Conservation (phyloP, 2,329 filamentous ascomycete species). For the Stemphylium lycopersici region DNA sequence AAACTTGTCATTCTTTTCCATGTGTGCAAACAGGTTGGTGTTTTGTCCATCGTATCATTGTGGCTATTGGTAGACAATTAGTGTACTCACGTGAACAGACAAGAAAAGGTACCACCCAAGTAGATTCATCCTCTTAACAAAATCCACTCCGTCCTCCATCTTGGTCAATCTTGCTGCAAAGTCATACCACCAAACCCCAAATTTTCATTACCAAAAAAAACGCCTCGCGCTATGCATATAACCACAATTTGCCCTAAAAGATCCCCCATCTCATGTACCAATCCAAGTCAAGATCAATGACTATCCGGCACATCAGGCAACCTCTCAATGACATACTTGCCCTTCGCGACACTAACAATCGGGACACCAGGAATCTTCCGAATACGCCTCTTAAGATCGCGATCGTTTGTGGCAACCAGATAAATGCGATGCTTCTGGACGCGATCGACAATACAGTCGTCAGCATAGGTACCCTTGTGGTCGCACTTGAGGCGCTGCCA, state of each 20-base stretch:
- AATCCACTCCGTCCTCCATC: no score
- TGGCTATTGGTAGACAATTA: no score
- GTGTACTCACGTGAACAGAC: no score
- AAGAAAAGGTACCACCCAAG: no score
- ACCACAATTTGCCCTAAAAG: background rate
- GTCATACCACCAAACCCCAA: background rate
- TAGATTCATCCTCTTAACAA: no score
- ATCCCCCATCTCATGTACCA: background rate
- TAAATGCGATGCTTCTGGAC: conserved; percentile 57
- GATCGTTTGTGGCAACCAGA: conserved; percentile 59
- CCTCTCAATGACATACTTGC: conserved; percentile 94
- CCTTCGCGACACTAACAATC: conserved; percentile 80
- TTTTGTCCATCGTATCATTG: no score
- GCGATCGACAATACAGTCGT: conserved; percentile 63
- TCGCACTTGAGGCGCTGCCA: conserved; percentile 87
- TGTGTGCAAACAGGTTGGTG: no score
- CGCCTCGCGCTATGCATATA: conserved; percentile 15
- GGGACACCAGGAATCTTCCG: conserved; percentile 81
- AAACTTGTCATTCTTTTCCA: no score
- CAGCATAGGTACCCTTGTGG: conserved; percentile 86
- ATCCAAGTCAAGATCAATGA: conserved; percentile 12
- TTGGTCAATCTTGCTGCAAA: background rate
- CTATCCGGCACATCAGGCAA: conserved; percentile 81
- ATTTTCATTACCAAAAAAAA: background rate
- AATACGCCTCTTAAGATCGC: conserved; percentile 72